Evolutionary conservation across 257 asterid genomes (phyloP), one percentile per base, ranked within the genome.

Genomic region (Solanum boliviense): DNA sequence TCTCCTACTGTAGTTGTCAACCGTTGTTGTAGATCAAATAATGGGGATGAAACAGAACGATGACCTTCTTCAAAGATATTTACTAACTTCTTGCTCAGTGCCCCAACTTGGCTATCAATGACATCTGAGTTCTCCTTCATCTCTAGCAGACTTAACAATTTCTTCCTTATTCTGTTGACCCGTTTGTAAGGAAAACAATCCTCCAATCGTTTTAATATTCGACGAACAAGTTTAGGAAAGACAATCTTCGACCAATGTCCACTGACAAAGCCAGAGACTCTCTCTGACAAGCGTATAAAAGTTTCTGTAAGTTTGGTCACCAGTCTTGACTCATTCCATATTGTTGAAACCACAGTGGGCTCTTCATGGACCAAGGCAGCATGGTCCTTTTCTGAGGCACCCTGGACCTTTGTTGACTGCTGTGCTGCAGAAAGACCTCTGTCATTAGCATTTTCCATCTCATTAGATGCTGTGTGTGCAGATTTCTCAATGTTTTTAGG

Each of bases 31-130:
- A 97, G 92, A 93, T 96, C 94, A 93, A 92, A 92, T 75, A 96
- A 89, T 81, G 90, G 98, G 89, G 98, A 96, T 5, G 99, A 91
- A 88, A 95, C 96, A 86, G 97, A 93, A 83, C 94, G 98, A 71
- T 97, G 99, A 75, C 98, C 97, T 91, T 95, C 98, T 72, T 93
- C 98, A 85, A 95, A 86, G 71, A 95, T 94, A 90, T 95, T 94
- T 48, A 95, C 97, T 34, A 97, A 90, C 89, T 91, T 97, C 86
- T 94, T 93, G 89, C 98, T 95, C 44, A 94, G 89, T 87, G 94
- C 98, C 87, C 91, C 93, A 52, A 95, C 92, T 91, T 94, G 99
- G 89, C 89, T 90, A 87, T 94, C 23, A 15, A 81, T 90, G 87
- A 93, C 91, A 84, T 91, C 93, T 82, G 96, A 91, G 88, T 91